phyloP scores from a whole-genome alignment of 2,329 filamentous ascomycete genomes.

The Stylonectria norvegica region DNA sequence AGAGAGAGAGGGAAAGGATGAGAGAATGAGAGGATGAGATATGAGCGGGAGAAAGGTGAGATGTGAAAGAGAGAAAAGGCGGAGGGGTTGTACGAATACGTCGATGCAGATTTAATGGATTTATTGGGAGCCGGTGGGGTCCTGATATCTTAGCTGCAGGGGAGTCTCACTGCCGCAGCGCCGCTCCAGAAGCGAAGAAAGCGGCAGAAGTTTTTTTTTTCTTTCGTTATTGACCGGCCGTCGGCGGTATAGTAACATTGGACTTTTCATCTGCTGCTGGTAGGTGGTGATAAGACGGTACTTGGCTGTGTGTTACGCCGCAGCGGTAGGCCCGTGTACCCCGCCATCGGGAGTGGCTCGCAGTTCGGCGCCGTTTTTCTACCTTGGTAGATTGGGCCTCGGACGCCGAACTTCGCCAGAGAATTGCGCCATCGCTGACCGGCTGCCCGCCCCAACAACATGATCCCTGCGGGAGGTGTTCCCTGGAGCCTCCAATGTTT shows the following conservation, averaged over 20 bases:
- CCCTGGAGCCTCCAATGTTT: background rate
- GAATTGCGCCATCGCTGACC: slow-evolving; percentile 27
- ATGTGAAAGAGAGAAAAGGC: slow-evolving; percentile 25
- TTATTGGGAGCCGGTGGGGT: slow-evolving; percentile 22
- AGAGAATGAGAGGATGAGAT: slow-evolving; percentile 15
- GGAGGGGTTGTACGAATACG: slow-evolving; percentile 29
- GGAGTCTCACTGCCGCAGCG: no score
- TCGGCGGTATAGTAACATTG: background rate
- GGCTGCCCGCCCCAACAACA: slow-evolving; percentile 9
- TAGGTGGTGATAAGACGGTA: background rate
- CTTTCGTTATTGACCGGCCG: slow-evolving; percentile 1
- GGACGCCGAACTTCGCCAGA: slow-evolving; percentile 21
- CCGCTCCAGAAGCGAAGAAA: slow-evolving; percentile 13
- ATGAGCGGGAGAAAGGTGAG: slow-evolving; percentile 12
- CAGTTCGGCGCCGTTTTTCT: background rate
- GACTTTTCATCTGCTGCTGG: background rate
- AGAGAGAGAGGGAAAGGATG: slow-evolving; percentile 11
- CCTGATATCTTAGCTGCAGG: slow-evolving; percentile 12
- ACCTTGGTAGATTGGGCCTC: slow-evolving; percentile 6
- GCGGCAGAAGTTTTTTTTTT: slow-evolving; percentile 3
- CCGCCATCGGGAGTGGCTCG: background rate
- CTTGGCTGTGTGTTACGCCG: no score
- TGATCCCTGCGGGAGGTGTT: background rate
- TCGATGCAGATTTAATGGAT: no score
- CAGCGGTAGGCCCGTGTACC: background rate